phyloP scores from a whole-genome alignment of 306 rosid species.

The Acacia confusa region DNA sequence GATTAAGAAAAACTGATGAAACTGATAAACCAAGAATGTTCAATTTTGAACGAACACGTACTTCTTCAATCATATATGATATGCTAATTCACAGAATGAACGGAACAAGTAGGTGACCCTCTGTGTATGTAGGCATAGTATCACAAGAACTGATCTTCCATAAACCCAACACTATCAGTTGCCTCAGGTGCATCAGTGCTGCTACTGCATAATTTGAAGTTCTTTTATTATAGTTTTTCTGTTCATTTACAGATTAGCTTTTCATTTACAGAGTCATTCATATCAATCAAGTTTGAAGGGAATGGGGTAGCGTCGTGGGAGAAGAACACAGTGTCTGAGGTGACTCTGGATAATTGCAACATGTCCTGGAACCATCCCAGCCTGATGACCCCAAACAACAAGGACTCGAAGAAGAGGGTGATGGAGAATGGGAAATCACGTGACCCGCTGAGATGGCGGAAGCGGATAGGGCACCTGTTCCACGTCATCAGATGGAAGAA shows the following conservation, averaged over 20 bases:
- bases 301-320: slow-evolving; percentile 95
- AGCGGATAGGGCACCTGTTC: slow-evolving; percentile 86
- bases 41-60: not conserved
- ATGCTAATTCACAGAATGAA: not conserved
- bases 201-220: not conserved
- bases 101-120: not conserved
- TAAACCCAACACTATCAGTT: not conserved
- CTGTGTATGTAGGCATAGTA: not conserved
- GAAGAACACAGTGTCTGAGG: slow-evolving; percentile 69
- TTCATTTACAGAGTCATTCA: slow-evolving; percentile 67
- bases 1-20: not conserved
- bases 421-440: slow-evolving; percentile 82
- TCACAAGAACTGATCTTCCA: not conserved
- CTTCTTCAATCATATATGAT: not conserved
- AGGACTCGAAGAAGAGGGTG: slow-evolving; percentile 64
- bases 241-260: slow-evolving; percentile 13
- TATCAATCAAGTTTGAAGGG: slow-evolving; percentile 91
- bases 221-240: not conserved
- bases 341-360: slow-evolving; percentile 60
- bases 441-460: slow-evolving; percentile 78
- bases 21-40: not conserved
- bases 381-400: slow-evolving; percentile 30
- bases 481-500: slow-evolving; percentile 83
- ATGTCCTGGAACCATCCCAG: slow-evolving; percentile 56
- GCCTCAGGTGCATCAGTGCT: not conserved